phyloP scores from a whole-genome alignment of 345 rosid genomes.

The Salix viminalis region DNA sequence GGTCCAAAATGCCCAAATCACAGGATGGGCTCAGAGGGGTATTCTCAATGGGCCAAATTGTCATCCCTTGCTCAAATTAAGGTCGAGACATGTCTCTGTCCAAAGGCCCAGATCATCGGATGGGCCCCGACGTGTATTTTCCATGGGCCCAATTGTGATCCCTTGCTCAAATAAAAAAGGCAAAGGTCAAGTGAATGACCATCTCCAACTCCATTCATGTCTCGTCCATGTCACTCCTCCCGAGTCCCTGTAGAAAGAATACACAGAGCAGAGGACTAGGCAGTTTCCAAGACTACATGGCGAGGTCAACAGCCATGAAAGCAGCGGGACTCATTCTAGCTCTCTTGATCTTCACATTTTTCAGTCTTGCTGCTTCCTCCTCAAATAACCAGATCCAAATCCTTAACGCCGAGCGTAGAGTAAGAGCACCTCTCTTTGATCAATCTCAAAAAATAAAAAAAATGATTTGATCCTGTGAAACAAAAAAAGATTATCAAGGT shows the following conservation, averaged over 20 bases:
- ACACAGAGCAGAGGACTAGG: not conserved
- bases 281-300: not conserved
- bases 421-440: slow-evolving; percentile 18
- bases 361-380: slow-evolving; percentile 35
- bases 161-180: not conserved
- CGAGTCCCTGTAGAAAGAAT: too few species aligned
- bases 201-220: not conserved
- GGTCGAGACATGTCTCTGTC: not conserved
- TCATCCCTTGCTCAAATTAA: not conserved
- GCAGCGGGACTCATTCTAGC: slow-evolving; percentile 26
- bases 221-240: not conserved
- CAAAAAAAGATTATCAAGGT: not conserved
- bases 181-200: not conserved
- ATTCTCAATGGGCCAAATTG: not conserved
- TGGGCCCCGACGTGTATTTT: not conserved
- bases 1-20: not conserved
- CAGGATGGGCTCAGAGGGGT: not conserved
- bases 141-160: not conserved
- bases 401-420: slow-evolving; percentile 88
- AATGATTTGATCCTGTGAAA: not conserved
- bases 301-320: slow-evolving; percentile 35
- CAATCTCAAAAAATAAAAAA: not conserved
- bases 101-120: not conserved
- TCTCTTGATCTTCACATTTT: slow-evolving; percentile 32
- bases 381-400: slow-evolving; percentile 54